A percentile compares a stretch with the other conserved stretches of the same genome.
Evolutionary conservation across 768 basidiomycete genomes (phyloP).

Genomic region (Tremella yokohamensis): DNA sequence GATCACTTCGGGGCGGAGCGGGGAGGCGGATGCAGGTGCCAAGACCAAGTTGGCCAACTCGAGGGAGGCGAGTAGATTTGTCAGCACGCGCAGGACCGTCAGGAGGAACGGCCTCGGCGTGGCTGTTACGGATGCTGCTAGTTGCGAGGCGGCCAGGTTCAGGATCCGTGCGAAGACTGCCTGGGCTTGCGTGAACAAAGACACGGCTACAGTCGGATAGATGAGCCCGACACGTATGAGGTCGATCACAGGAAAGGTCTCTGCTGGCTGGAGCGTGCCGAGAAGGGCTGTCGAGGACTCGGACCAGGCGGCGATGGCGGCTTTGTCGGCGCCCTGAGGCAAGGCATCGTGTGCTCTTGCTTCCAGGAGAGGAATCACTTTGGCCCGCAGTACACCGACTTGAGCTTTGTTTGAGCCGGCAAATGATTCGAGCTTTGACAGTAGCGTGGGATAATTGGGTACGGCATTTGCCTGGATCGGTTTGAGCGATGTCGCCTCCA

Average conservation of each 20-base stretch:
- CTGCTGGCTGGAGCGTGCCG: slow-evolving; percentile 25
- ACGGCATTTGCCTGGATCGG: slow-evolving; percentile 25
- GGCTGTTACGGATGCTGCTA: slow-evolving; percentile 3
- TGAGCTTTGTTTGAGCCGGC: slow-evolving; percentile 8
- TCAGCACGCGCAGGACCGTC: slow-evolving; percentile 46
- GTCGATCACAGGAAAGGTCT: slow-evolving; percentile 43
- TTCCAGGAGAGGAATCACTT: slow-evolving; percentile 32
- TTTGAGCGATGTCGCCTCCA: slow-evolving; percentile 24
- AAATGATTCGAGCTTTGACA: slow-evolving; percentile 36
- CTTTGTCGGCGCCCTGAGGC: slow-evolving; percentile 3
- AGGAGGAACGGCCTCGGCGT: slow-evolving; percentile 48
- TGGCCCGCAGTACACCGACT: slow-evolving; percentile 11
- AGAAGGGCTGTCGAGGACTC: slow-evolving; percentile 12
- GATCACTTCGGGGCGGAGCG: slow-evolving; percentile 3
- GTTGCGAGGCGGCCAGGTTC: slow-evolving; percentile 18
- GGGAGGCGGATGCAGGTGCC: neutral
- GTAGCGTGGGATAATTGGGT: slow-evolving; percentile 30
- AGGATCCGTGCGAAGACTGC: slow-evolving; percentile 26
- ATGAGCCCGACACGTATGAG: slow-evolving; percentile 36
- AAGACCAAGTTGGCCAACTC: slow-evolving; percentile 35
- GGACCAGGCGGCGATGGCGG: slow-evolving; percentile 18
- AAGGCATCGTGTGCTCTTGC: slow-evolving; percentile 12
- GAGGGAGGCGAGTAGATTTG: slow-evolving; percentile 45
- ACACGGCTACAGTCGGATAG: slow-evolving; percentile 17
- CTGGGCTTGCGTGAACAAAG: slow-evolving; percentile 20